Percentiles rank a stretch among this genome's conserved stretches.
Evolutionary conservation across 2,329 filamentous ascomycete genomes (phyloP).

Genomic region (Penicillium sp.): DNA sequence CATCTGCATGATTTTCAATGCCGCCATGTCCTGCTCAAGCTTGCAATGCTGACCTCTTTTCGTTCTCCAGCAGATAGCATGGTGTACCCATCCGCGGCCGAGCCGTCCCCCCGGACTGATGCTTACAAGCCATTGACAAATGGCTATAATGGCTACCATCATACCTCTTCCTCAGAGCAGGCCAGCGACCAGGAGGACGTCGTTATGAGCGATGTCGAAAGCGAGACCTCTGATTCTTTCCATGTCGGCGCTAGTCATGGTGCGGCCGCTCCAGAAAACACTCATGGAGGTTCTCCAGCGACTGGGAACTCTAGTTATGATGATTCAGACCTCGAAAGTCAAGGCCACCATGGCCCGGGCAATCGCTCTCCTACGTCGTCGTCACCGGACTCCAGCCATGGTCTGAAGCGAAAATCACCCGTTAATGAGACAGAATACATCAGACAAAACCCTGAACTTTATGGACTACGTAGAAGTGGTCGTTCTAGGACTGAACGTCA

Average conservation of each 20-base stretch:
- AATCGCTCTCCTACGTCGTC: slow-evolving; percentile 48
- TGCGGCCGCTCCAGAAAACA: slow-evolving; percentile 46
- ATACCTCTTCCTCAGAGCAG: slow-evolving; percentile 23
- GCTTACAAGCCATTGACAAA: slow-evolving; percentile 29
- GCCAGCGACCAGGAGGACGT: slow-evolving; percentile 34
- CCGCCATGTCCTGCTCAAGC: slow-evolving; percentile 20
- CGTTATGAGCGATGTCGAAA: slow-evolving; percentile 59
- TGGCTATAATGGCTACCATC: slow-evolving; percentile 31
- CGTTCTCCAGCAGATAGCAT: slow-evolving; percentile 39
- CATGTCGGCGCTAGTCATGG: slow-evolving; percentile 41
- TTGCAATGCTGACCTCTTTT: slow-evolving; percentile 41
- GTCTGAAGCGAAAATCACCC: slow-evolving; percentile 68
- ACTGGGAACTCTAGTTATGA: slow-evolving; percentile 33
- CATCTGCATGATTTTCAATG: slow-evolving; percentile 19
- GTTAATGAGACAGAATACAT: slow-evolving; percentile 78
- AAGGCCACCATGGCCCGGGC: not conserved
- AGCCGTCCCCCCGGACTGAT: slow-evolving; percentile 25
- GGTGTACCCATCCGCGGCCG: slow-evolving; percentile 42
- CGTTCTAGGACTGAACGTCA: slow-evolving; percentile 57
- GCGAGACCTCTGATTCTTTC: slow-evolving; percentile 70
- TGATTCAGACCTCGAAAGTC: slow-evolving; percentile 22
- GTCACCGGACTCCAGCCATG: slow-evolving; percentile 65
- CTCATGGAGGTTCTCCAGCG: slow-evolving; percentile 37
- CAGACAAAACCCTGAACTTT: slow-evolving; percentile 86
- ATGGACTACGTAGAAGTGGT: slow-evolving; percentile 86